Base-by-base conservation (phyloP, 352 stramenopile species). In the Phytophthora tentaculata region DNA sequence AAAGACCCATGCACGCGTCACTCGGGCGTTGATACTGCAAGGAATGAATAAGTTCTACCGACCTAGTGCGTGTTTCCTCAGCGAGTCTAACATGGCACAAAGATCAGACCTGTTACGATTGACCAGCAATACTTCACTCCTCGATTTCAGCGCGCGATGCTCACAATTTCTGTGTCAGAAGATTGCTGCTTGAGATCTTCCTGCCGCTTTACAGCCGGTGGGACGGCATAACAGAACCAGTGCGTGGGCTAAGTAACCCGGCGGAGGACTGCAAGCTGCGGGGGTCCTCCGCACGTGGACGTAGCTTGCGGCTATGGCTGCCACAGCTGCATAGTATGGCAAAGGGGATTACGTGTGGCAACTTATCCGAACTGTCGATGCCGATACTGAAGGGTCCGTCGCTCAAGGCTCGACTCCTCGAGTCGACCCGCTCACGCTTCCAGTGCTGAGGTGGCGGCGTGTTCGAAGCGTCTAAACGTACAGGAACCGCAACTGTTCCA, bases 61-160 rank as follows among this genome's bases (percentile, higher is more conserved):
- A 85, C 77, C 72, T 19, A 83, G 55, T 59, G 69, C 77, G 55
- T 85, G 79, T 55, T 78, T 83, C 57, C 61, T 69, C 28, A 73
- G 12, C n/a, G 53, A 67, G 23, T 75, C 65, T 28, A 69, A 52
- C 69, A 80, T 77, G 17, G 20, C 6, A 37, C 29, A 37, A 37
- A 37, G 29, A 9, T 37, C 29, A 37, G 7, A 37, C 10, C 29
- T n/a, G n/a, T n/a, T n/a, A n/a, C n/a, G n/a, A n/a, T 10, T 37
- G 29, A 7, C 29, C 5, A 7, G 29, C n/a, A n/a, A n/a, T n/a
- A n/a, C n/a, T n/a, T n/a, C n/a, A n/a, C n/a, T n/a, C n/a, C n/a
- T n/a, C n/a, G n/a, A n/a, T n/a, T 43, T 43, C 12, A 43, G 1
- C 14, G 32, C 32, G 5, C 32, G 32, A 39, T 9, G 32, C 32